These are phyloP conservation scores for Claviceps africana DNA, from an alignment of 2,329 filamentous ascomycete species.

Conservation along the genomic window DNA sequence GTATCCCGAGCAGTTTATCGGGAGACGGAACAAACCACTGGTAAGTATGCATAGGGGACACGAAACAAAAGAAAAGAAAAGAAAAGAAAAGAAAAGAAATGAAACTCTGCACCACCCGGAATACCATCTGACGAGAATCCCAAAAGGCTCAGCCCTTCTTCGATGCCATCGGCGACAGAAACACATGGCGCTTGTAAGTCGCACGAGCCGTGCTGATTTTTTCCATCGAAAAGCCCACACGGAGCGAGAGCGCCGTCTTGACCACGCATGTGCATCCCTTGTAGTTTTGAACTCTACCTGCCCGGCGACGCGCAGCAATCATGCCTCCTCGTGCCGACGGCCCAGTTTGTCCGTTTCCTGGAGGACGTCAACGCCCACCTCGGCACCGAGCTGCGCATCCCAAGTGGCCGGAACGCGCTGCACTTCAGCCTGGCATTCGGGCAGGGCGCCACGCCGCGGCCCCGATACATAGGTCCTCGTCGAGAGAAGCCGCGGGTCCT, in stretches of 20 bases:
- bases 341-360: conserved; percentile 52
- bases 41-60: conserved; percentile 15
- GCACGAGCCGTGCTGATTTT: background rate
- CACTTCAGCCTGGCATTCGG: conserved; percentile 51
- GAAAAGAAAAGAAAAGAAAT: background rate
- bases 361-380: conserved; percentile 48
- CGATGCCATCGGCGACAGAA: conserved; percentile 40
- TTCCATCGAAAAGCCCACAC: background rate
- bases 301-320: conserved; percentile 34
- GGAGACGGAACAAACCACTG: conserved; percentile 34
- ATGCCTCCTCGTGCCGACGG: conserved; percentile 52
- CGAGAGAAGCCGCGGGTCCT: conserved; percentile 9
- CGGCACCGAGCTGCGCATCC: conserved; percentile 41
- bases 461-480: conserved; percentile 42
- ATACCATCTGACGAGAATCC: background rate
- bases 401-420: conserved; percentile 31
- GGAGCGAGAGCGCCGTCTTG: background rate
- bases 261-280: background rate
- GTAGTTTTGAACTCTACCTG: conserved; percentile 53
- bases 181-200: conserved; percentile 64
- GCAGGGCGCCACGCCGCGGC: conserved; percentile 43
- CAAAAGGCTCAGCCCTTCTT: conserved; percentile 38
- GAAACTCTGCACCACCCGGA: too few species aligned
- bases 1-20: conserved; percentile 48
- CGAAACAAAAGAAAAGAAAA: too few species aligned